These are phyloP conservation scores for Calonectria ilicicola DNA, from an alignment of 2,329 filamentous ascomycete species.

Conservation along the genomic window DNA sequence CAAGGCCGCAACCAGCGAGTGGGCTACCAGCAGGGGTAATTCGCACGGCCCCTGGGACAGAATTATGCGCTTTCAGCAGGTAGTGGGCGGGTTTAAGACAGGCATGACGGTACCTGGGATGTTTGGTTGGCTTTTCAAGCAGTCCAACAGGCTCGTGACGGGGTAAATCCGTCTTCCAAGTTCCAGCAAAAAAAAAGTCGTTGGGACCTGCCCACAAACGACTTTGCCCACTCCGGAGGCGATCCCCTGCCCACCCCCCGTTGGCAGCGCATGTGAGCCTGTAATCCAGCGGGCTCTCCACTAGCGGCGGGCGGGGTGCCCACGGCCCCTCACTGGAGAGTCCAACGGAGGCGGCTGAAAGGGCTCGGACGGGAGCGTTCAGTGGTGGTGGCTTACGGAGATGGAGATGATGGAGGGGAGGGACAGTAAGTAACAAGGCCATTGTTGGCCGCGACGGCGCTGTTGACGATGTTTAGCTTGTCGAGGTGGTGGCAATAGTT, in stretches of 20 bases:
- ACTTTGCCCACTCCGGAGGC: neutral
- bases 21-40: neutral
- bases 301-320: slow-evolving; percentile 19
- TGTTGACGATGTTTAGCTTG: slow-evolving; percentile 4
- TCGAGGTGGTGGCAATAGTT: slow-evolving; percentile 4
- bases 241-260: neutral
- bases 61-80: neutral
- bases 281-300: slow-evolving; percentile 17
- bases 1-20: slow-evolving; percentile 10
- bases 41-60: neutral
- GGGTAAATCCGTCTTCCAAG: neutral
- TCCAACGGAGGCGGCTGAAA: slow-evolving; percentile 12
- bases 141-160: neutral
- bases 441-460: neutral
- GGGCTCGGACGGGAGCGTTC: slow-evolving; percentile 18
- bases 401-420: slow-evolving; percentile 20
- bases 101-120: neutral
- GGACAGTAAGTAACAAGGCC: neutral
- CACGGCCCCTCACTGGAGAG: slow-evolving; percentile 16
- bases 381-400: slow-evolving; percentile 6
- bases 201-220: neutral
- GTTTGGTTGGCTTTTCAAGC: neutral
- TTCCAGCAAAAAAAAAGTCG: neutral
- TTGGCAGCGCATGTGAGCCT: slow-evolving; percentile 16
- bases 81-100: neutral